Conservation (phyloP, 1,284 basidiomycete species). For the Pseudozyma flocculosa region DNA sequence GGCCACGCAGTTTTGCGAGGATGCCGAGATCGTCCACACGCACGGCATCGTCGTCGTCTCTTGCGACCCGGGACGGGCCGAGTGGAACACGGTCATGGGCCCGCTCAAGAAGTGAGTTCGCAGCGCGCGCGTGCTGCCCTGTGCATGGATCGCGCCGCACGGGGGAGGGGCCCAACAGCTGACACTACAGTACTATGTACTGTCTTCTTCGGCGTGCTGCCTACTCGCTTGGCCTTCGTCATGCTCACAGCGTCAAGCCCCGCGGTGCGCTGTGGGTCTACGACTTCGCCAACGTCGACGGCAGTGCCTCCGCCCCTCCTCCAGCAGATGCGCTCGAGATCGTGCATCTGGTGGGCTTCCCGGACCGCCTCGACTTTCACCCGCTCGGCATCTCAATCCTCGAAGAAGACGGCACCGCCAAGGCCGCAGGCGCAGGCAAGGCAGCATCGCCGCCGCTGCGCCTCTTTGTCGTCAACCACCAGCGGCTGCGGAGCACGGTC, state of each 20-base stretch:
- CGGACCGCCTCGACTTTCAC: constrained; percentile 12
- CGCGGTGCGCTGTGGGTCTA: constrained; percentile 19
- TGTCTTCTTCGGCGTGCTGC: not conserved
- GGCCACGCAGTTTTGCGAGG: constrained; percentile 22
- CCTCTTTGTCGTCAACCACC: constrained; percentile 26
- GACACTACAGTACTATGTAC: not conserved
- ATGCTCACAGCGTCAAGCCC: not conserved
- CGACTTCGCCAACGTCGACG: not conserved
- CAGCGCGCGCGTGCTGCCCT: too few relatives aligned
- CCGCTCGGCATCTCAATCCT: constrained; percentile 21
- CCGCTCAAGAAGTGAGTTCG: constrained; percentile 5
- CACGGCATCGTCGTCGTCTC: constrained; percentile 15
- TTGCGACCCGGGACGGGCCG: constrained; percentile 19
- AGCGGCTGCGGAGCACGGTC: constrained; percentile 1
- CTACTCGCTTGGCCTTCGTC: not conserved
- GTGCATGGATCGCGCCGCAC: too few relatives aligned
- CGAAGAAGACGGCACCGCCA: not conserved
- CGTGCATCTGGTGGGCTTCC: constrained; percentile 13
- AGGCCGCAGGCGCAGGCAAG: not conserved
- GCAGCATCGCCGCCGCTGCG: not conserved
- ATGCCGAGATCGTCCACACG: constrained; percentile 12
- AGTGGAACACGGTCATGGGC: constrained; percentile 40
- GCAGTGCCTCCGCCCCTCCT: not conserved
- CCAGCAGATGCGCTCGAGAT: not conserved
- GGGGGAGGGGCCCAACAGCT: not conserved